phyloP scores from a whole-genome alignment of 2,329 filamentous ascomycete species.

The Colletotrichum abscissum region DNA sequence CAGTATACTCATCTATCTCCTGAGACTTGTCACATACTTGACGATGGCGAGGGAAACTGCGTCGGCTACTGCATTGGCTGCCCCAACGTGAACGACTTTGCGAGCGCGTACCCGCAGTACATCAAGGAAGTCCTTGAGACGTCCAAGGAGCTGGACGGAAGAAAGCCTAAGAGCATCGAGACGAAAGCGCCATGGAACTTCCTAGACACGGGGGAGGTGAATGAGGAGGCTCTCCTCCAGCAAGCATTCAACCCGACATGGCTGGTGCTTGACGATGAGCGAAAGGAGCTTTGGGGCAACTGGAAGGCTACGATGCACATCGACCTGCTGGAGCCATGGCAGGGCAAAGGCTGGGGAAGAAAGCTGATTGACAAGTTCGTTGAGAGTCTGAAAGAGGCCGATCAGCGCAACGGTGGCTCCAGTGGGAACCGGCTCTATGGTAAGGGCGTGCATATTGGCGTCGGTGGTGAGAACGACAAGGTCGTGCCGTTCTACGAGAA shows the following conservation, averaged over 20 bases:
- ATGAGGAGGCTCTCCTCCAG: slow-evolving; percentile 52
- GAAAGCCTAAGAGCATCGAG: slow-evolving; percentile 40
- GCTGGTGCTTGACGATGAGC: slow-evolving; percentile 50
- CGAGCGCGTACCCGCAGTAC: slow-evolving; percentile 52
- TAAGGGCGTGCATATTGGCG: slow-evolving; percentile 55
- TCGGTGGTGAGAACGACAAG: slow-evolving; percentile 58
- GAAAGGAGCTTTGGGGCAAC: slow-evolving; percentile 45
- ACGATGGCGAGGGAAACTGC: slow-evolving; percentile 55
- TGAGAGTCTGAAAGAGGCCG: slow-evolving; percentile 46
- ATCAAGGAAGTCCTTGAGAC: slow-evolving; percentile 47
- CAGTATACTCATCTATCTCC: slow-evolving; percentile 60
- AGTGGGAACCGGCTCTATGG: slow-evolving; percentile 40
- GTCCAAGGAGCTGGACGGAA: slow-evolving; percentile 37
- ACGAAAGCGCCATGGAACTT: slow-evolving; percentile 45
- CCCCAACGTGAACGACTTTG: slow-evolving; percentile 54
- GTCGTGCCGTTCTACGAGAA: slow-evolving; percentile 61
- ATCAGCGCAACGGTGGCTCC: slow-evolving; percentile 6
- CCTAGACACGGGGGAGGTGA: slow-evolving; percentile 39
- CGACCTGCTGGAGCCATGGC: slow-evolving; percentile 55
- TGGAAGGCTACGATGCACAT: slow-evolving; percentile 62
- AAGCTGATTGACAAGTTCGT: slow-evolving; percentile 54
- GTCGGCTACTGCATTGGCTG: slow-evolving; percentile 64
- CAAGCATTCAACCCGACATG: slow-evolving; percentile 52
- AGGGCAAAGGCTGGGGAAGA: slow-evolving; percentile 57
- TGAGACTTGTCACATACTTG: slow-evolving; percentile 58